Evolutionary conservation across 2,329 filamentous ascomycete species (phyloP), one percentile per base, ranked within the genome.

Genomic region (Aspergillus sp.): DNA sequence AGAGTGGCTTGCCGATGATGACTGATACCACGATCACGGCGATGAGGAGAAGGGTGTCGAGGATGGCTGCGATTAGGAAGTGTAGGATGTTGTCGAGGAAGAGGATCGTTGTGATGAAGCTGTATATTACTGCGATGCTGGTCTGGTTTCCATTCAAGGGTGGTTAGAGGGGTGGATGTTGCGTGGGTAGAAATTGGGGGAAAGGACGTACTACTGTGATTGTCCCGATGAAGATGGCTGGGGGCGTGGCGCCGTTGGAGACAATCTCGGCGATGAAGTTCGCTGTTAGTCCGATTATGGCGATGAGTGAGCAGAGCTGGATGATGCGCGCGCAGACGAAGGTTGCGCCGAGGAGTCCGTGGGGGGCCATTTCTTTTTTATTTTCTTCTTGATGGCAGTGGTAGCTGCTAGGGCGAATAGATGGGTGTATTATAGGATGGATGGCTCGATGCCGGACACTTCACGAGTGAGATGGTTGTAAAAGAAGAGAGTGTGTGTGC

Each of bases 211-310:
- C 92, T 66, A 96, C 86, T 62, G 86, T 86, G 64, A 97, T 83
- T 3, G 91, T 92, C 30, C 88, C 91, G 30, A 96, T 85, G 21
- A 97, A 82, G 50, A 92, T 87, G 55, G 85, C 81, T 0, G 92
- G 91, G 0, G 90, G 87, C 30, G 85, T 82, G 58, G 88, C 84
- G 64, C 88, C 84, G 21, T 82, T 84, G 47, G 82, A 79, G 48
- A 91, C 86, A 73, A 96, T 92, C 68, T 91, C 84, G 23, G 87
- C 83, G 70, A 96, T 88, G 77, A 97, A 96, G 76, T 93, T 92
- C 70, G 89, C 86, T 0, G 87, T 87, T 74, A 97, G 86, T 49
- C 92, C 91, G 65, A 96, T 89, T 66, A 95, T 87, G 60, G 88
- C 82, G 60, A 95, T 82, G 72, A 97, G 88, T 25, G 86, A 86